Percentiles rank a stretch among this genome's conserved stretches.
Conservation (phyloP, 257 asterid genomes). For the Salvia splendens region DNA sequence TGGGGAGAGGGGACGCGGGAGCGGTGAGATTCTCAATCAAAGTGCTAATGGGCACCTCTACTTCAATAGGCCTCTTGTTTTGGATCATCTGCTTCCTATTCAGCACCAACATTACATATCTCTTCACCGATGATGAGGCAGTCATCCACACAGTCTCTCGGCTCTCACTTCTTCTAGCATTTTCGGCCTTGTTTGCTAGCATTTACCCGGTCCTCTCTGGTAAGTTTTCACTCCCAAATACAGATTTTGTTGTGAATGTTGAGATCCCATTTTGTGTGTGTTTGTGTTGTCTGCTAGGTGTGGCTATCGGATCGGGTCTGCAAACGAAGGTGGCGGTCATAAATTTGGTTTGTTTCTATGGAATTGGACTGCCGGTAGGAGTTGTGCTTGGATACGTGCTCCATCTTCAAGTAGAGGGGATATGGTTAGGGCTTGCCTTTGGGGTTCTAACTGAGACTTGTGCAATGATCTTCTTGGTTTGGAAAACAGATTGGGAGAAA, state of each 20-base stretch:
- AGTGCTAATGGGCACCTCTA: slow-evolving; percentile 47
- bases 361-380: slow-evolving; percentile 41
- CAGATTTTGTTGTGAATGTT: not conserved
- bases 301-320: slow-evolving; percentile 38
- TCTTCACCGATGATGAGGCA: slow-evolving; percentile 50
- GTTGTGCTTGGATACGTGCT: slow-evolving; percentile 35
- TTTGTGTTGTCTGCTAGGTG: slow-evolving; percentile 25
- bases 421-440: slow-evolving; percentile 59
- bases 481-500: slow-evolving; percentile 34
- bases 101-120: slow-evolving; percentile 46
- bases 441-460: slow-evolving; percentile 48
- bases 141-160: slow-evolving; percentile 44
- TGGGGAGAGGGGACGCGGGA: slow-evolving; percentile 61
- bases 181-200: slow-evolving; percentile 56
- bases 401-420: slow-evolving; percentile 45
- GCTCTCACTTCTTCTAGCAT: slow-evolving; percentile 52
- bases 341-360: slow-evolving; percentile 36
- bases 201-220: slow-evolving; percentile 64
- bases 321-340: slow-evolving; percentile 33
- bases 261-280: not conserved
- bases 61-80: slow-evolving; percentile 41
- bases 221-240: not conserved
- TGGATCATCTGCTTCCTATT: slow-evolving; percentile 46
- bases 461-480: slow-evolving; percentile 50
- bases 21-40: slow-evolving; percentile 60